phyloP scores from a whole-genome alignment of 1,139 yeast genomes.

The Kazachstania sp. region DNA sequence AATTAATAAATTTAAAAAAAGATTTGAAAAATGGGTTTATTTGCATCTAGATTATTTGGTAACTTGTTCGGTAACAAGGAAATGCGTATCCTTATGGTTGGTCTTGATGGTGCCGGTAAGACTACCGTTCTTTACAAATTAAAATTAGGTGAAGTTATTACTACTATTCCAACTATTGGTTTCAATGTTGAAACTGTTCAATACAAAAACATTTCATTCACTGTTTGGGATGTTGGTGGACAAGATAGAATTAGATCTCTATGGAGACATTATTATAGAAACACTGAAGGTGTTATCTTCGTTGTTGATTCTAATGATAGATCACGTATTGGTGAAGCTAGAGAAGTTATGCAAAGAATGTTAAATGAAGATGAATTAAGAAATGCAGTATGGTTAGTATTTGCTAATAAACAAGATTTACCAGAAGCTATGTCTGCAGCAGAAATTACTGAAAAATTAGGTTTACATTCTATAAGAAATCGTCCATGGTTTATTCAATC shows the following conservation, averaged over 20 bases:
- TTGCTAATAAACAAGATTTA: constrained; percentile 90
- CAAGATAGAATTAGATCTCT: constrained; percentile 91
- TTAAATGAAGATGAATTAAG: constrained; percentile 88
- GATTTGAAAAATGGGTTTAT: constrained; percentile 60
- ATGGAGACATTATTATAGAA: constrained; percentile 94
- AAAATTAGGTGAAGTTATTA: constrained; percentile 86
- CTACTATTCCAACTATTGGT: constrained; percentile 90
- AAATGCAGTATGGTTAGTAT: constrained; percentile 79
- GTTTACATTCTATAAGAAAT: constrained; percentile 75
- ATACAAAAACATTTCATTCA: constrained; percentile 87
- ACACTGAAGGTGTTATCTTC: constrained; percentile 89
- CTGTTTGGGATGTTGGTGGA: constrained; percentile 98
- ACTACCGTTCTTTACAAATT: constrained; percentile 84
- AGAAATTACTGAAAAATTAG: constrained; percentile 77
- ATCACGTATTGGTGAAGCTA: constrained; percentile 87
- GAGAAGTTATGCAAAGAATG: constrained; percentile 91
- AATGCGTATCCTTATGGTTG: constrained; percentile 93
- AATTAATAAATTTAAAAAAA: background rate
- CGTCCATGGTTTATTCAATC: constrained; percentile 89
- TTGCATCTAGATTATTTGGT: constrained; percentile 77
- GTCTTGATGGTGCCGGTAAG: constrained; percentile 89
- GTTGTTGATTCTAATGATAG: constrained; percentile 91
- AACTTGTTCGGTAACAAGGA: constrained; percentile 77
- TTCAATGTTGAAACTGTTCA: constrained; percentile 93
- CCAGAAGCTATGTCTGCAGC: constrained; percentile 90